phyloP scores from a whole-genome alignment of 2,329 filamentous ascomycete genomes.

The Ophiocordyceps unilateralis region DNA sequence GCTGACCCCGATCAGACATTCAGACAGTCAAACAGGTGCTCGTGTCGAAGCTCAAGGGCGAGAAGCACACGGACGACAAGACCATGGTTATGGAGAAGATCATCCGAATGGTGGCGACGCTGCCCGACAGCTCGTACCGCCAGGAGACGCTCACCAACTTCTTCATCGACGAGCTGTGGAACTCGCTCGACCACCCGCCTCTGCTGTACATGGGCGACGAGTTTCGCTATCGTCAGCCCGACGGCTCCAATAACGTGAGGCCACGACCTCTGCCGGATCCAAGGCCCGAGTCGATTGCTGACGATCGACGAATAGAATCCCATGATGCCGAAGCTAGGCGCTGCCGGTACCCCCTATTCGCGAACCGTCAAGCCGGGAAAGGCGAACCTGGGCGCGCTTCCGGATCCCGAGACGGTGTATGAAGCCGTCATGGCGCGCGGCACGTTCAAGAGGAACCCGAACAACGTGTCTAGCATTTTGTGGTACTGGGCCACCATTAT shows the following conservation, averaged over 20 bases:
- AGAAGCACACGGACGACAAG: slow-evolving; percentile 51
- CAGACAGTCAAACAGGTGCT: slow-evolving; percentile 45
- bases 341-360: slow-evolving; percentile 49
- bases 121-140: slow-evolving; percentile 44
- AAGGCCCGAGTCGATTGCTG: neutral
- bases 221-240: slow-evolving; percentile 48
- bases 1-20: slow-evolving; percentile 28
- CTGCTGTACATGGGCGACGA: slow-evolving; percentile 45
- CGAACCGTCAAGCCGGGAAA: slow-evolving; percentile 43
- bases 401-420: slow-evolving; percentile 47
- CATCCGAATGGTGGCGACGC: slow-evolving; percentile 49
- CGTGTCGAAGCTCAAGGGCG: slow-evolving; percentile 43
- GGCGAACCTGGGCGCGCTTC: slow-evolving; percentile 44
- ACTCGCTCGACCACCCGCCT: slow-evolving; percentile 55
- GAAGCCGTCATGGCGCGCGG: slow-evolving; percentile 40
- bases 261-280: too few relatives aligned
- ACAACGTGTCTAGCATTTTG: slow-evolving; percentile 54
- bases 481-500: slow-evolving; percentile 61
- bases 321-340: slow-evolving; percentile 45
- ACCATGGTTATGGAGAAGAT: slow-evolving; percentile 61
- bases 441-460: slow-evolving; percentile 42
- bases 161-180: slow-evolving; percentile 55
- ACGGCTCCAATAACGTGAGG: slow-evolving; percentile 50
- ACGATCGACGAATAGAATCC: slow-evolving; percentile 39
- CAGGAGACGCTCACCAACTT: slow-evolving; percentile 45